Conservation (phyloP, 1,284 basidiomycete species). For the Cutaneotrichosporon sp. region DNA sequence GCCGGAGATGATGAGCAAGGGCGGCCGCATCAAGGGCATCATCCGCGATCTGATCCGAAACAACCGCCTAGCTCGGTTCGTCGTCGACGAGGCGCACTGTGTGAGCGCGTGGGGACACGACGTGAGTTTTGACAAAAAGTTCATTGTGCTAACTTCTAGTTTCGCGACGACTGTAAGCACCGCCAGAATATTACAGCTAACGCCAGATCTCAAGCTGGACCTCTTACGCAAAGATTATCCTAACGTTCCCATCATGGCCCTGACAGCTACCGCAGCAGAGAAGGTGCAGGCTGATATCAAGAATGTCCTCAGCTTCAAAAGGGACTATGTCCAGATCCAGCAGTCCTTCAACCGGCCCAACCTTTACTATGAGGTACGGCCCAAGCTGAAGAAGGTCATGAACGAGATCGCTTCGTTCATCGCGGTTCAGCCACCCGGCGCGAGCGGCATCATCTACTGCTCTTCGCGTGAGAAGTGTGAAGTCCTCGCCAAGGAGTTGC, state of each 20-base stretch:
- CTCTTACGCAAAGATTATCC: constrained; percentile 71
- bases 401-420: constrained; percentile 74
- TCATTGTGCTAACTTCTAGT: constrained; percentile 32
- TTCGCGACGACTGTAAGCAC: constrained; percentile 49
- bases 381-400: constrained; percentile 60
- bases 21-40: constrained; percentile 60
- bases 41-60: constrained; percentile 62
- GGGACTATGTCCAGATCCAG: constrained; percentile 61
- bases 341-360: constrained; percentile 94
- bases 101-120: constrained; percentile 61
- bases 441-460: constrained; percentile 88
- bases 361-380: constrained; percentile 74
- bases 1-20: constrained; percentile 80
- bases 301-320: constrained; percentile 63
- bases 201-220: constrained; percentile 61
- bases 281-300: constrained; percentile 78
- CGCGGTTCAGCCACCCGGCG: constrained; percentile 58
- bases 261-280: constrained; percentile 88
- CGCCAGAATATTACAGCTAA: constrained; percentile 15
- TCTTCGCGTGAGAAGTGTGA: constrained; percentile 72
- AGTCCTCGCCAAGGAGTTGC: constrained; percentile 68
- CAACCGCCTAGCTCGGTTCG: constrained; percentile 76
- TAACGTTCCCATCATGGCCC: constrained; percentile 84
- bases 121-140: constrained; percentile 31
- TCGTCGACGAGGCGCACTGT: constrained; percentile 95